Conservation (phyloP, 257 asterid species). For the Solanum stenotomum region DNA sequence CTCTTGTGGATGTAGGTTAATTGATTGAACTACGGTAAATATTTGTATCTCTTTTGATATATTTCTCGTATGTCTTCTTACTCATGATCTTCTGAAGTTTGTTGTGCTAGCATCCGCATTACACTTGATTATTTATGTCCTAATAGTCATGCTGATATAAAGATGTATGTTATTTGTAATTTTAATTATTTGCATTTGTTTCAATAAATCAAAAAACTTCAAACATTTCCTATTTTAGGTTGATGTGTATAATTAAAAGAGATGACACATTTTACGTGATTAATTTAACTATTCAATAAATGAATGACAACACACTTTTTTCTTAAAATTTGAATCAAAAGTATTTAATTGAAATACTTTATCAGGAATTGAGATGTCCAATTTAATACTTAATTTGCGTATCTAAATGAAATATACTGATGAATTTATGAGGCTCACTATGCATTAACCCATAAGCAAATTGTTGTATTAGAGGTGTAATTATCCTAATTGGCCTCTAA, state of each 20-base stretch:
- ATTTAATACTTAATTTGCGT: background rate
- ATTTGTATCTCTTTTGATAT: too few species aligned
- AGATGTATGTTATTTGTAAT: background rate
- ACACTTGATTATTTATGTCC: background rate
- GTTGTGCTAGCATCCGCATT: too few species aligned
- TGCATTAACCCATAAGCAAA: background rate
- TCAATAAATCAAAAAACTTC: background rate
- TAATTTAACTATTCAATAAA: background rate
- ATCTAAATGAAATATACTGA: background rate
- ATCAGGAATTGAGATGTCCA: background rate
- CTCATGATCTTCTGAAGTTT: too few species aligned
- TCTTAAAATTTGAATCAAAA: background rate
- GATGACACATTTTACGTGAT: background rate
- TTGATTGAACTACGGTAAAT: background rate
- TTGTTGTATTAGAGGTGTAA: background rate
- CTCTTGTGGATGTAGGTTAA: too few species aligned
- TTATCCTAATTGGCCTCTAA: background rate
- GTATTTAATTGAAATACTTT: background rate
- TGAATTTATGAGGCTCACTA: background rate
- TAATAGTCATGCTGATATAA: too few species aligned
- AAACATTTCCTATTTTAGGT: background rate
- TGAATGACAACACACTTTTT: background rate
- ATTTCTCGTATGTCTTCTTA: background rate
- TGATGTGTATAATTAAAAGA: background rate
- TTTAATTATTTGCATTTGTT: too few species aligned